Percentiles rank a stretch among this genome's conserved stretches.
These are phyloP conservation scores for Durusdinium trenchii DNA, from an alignment of 73 alveolate species.

Conservation along the genomic window DNA sequence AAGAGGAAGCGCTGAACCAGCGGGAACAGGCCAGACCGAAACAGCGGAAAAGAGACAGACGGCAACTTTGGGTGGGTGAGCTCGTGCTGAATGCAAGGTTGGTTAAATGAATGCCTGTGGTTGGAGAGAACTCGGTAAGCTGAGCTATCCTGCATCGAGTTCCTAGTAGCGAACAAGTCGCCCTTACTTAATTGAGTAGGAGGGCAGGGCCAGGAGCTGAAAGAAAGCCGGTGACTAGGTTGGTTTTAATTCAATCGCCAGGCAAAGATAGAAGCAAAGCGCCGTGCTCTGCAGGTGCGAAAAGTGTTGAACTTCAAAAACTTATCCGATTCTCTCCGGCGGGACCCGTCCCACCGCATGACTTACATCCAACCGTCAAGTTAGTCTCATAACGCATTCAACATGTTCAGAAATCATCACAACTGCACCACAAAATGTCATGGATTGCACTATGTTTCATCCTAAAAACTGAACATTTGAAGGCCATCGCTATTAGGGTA, in stretches of 20 bases:
- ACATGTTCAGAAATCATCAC: not conserved
- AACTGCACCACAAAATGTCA: not conserved
- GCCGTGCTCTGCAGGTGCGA: conserved; percentile 45
- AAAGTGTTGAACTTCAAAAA: too few species aligned
- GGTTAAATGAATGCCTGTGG: too few species aligned
- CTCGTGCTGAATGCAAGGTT: not conserved
- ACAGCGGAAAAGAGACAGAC: too few species aligned
- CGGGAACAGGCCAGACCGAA: conserved; percentile 30
- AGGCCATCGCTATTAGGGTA: too few species aligned
- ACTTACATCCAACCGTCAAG: not conserved
- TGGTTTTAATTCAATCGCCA: not conserved
- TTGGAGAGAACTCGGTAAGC: too few species aligned
- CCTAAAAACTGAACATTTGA: not conserved
- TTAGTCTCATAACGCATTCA: not conserved
- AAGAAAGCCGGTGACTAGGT: not conserved
- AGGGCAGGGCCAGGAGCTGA: too few species aligned
- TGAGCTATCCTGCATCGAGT: too few species aligned
- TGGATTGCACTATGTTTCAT: not conserved
- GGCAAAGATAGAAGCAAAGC: conserved; percentile 58
- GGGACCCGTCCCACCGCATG: not conserved
- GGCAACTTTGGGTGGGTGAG: not conserved
- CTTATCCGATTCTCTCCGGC: too few species aligned
- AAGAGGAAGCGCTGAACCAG: conserved; percentile 21
- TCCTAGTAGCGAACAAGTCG: too few species aligned
- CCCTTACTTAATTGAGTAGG: too few species aligned